Evolutionary conservation across 2,329 filamentous ascomycete genomes (phyloP).

Genomic region (Xylariaceae sp.): DNA sequence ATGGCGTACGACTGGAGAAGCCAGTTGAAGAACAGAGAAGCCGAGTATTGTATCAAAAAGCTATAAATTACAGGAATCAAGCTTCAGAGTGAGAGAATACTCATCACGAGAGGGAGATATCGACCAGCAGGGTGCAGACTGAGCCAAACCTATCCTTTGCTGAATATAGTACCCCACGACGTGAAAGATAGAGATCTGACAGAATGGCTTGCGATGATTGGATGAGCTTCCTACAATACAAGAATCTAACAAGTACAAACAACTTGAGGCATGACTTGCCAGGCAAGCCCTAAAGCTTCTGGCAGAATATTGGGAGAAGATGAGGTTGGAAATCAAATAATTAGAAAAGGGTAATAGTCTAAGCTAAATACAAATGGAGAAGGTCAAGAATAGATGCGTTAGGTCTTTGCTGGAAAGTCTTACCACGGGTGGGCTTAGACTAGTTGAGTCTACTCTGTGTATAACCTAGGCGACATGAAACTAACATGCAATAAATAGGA

Average conservation of each 20-base stretch:
- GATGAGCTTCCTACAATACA: too few relatives aligned
- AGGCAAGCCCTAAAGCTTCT: too few relatives aligned
- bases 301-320: background rate
- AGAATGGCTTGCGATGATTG: too few relatives aligned
- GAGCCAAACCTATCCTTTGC: too few relatives aligned
- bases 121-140: too few relatives aligned
- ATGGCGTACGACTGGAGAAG: slow-evolving; percentile 2
- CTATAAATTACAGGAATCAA: background rate
- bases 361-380: slow-evolving; percentile 2
- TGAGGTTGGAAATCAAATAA: slow-evolving; percentile 3
- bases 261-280: too few relatives aligned
- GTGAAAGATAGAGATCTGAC: too few relatives aligned
- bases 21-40: background rate
- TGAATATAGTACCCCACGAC: background rate
- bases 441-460: too few relatives aligned
- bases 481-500: background rate
- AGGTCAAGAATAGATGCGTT: slow-evolving; percentile 4
- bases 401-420: too few relatives aligned
- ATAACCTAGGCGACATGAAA: background rate
- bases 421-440: slow-evolving; percentile 1
- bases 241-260: too few relatives aligned
- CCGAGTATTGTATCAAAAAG: slow-evolving; percentile 2
- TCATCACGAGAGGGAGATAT: too few relatives aligned
- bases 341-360: background rate
- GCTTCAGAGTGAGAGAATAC: too few relatives aligned